Conservation (phyloP, 805 yeast genomes). For the Yamadazyma endophytica region DNA sequence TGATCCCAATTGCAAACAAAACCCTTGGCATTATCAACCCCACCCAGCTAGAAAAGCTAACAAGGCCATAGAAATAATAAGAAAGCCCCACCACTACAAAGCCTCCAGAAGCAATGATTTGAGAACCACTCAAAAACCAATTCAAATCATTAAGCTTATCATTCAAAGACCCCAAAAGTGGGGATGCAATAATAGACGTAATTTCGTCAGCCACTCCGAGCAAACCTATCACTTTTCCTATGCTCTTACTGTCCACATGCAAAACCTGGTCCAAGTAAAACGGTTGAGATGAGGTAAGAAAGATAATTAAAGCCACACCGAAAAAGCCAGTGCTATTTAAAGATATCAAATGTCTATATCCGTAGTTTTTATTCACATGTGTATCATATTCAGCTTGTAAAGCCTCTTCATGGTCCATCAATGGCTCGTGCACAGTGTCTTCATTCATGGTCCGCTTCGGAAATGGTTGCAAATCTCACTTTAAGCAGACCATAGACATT, state of each 20-base stretch:
- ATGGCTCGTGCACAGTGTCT: not conserved
- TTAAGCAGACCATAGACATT: too few relatives aligned
- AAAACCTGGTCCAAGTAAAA: conserved; percentile 32
- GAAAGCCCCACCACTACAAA: conserved; percentile 45
- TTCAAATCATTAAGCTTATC: conserved; percentile 42
- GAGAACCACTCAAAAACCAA: conserved; percentile 41
- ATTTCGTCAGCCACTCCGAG: conserved; percentile 56
- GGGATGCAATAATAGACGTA: conserved; percentile 48
- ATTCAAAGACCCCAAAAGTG: conserved; percentile 58
- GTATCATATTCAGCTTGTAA: too few relatives aligned
- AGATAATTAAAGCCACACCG: conserved; percentile 35
- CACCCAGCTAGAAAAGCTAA: conserved; percentile 32
- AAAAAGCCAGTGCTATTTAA: conserved; percentile 35
- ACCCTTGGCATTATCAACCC: conserved; percentile 43
- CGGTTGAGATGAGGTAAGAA: conserved; percentile 38
- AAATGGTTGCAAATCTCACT: too few relatives aligned
- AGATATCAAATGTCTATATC: conserved; percentile 23
- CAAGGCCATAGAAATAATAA: conserved; percentile 49
- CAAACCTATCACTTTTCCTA: conserved; percentile 31
- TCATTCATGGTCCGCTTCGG: too few relatives aligned
- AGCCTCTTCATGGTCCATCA: too few relatives aligned
- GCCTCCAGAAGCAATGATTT: conserved; percentile 47
- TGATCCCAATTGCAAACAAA: conserved; percentile 60
- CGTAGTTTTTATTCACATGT: conserved; percentile 8
- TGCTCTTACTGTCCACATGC: conserved; percentile 16